Evolutionary conservation across 2,329 filamentous ascomycete genomes (phyloP), one percentile per base, ranked within the genome.

Genomic region (Botrytis deweyae): DNA sequence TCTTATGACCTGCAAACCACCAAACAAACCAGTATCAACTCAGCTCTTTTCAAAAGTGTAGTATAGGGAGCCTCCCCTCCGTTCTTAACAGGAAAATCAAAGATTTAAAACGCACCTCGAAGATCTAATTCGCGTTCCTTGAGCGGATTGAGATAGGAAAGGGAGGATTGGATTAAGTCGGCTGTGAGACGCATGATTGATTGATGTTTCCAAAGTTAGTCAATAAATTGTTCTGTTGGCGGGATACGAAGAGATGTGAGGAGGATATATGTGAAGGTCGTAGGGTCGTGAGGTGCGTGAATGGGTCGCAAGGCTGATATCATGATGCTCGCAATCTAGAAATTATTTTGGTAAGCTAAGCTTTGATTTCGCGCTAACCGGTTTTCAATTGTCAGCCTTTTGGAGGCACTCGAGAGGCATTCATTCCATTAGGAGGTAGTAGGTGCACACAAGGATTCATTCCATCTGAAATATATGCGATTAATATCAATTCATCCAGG

Each of bases 101-200:
- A 88, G 49, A 55, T 55, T 55, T 58, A 80, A 77, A 80, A 90
- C 94, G 90, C 93, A 98, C 96, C 96, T 97, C 96, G 91, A 81
- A 99, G 93, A 88, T 98, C 95, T 84, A 99, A 90, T 89, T 99
- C 96, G 84, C 96, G 94, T 89, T 99, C 96, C 86, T 96, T 97
- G 84, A 99, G 89, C 83, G 95, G 95, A 86, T 98, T 99, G 85
- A 98, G 92, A 88, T 98, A 99, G 83, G 95, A 98, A 79, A 97
- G 92, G 82, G 96, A 97, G 84, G 90, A 91, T 84, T 94, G 90
- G 86, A 99, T 97, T 81, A 98, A 91, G 84, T 98, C 96, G 79
- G 93, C 91, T 77, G 95, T 98, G 86, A 99, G 91, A 88, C 95
- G 92, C 96, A 99, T 98, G 14, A 38, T 79, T 74, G 38, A 58